Evolutionary conservation across 176 grass and related monocot species (phyloP).

Genomic region (Raddia distichophylla): DNA sequence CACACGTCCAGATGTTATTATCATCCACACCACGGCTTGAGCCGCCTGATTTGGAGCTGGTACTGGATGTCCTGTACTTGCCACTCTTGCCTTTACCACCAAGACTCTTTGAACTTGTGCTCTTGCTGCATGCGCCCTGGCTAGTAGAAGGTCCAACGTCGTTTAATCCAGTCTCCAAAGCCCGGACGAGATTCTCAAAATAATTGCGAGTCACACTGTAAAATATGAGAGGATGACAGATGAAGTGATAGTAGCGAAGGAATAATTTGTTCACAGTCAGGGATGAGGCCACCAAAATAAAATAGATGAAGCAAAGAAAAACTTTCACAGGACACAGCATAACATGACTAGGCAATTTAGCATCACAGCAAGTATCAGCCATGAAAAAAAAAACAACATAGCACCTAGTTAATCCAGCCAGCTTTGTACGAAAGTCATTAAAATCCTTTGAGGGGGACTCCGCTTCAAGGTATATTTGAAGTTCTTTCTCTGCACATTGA

Average conservation of each 20-base stretch:
- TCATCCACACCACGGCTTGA: conserved; percentile 69
- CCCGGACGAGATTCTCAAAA: conserved; percentile 96
- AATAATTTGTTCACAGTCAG: background rate
- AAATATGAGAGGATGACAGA: conserved; percentile 28
- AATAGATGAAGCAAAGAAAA: conserved; percentile 26
- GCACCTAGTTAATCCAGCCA: conserved; percentile 96
- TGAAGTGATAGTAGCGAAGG: background rate
- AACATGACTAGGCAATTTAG: background rate
- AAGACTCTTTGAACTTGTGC: conserved; percentile 67
- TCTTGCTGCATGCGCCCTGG: conserved; percentile 71
- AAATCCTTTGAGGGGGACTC: conserved; percentile 90
- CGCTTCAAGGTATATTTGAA: conserved; percentile 92
- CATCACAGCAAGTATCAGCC: conserved; percentile 9
- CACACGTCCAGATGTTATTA: conserved; percentile 73
- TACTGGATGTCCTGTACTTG: conserved; percentile 59
- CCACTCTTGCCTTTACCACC: conserved; percentile 70
- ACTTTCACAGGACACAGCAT: background rate
- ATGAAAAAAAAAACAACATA: background rate
- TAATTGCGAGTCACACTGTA: conserved; percentile 97
- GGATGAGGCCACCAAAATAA: conserved; percentile 1
- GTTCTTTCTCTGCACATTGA: conserved; percentile 99
- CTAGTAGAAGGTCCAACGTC: conserved; percentile 90
- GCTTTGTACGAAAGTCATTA: conserved; percentile 97
- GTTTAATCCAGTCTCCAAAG: conserved; percentile 92
- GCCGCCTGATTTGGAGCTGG: conserved; percentile 57